These are phyloP conservation scores for Psophocarpus tetragonolobus DNA, from an alignment of 306 rosid genomes.

Conservation along the genomic window DNA sequence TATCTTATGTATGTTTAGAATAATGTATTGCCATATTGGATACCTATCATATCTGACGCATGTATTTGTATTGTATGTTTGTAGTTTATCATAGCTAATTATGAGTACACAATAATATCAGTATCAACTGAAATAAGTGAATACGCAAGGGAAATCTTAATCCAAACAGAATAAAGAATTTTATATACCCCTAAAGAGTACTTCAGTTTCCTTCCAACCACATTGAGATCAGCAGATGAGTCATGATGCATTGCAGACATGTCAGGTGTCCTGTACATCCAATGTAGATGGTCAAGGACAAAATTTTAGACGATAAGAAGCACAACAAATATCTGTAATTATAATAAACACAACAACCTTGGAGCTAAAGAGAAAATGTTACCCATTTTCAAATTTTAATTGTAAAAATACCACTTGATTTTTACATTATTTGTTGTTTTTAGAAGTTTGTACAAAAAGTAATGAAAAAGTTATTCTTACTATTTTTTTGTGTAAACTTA, in stretches of 20 bases:
- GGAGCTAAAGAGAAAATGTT: neutral
- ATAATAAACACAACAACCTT: neutral
- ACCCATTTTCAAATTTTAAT: neutral
- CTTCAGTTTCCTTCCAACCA: constrained; percentile 64
- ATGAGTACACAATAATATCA: neutral
- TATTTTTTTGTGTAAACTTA: neutral
- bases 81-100: neutral
- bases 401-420: neutral
- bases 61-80: too few relatives aligned
- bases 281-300: constrained; percentile 18
- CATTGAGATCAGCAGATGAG: constrained; percentile 72
- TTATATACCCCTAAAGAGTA: constrained; percentile 66
- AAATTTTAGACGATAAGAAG: neutral
- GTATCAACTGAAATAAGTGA: neutral
- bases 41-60: neutral
- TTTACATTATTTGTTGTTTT: neutral
- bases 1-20: neutral
- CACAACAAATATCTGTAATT: neutral
- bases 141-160: neutral
- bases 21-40: neutral
- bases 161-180: neutral
- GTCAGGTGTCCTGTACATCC: constrained; percentile 77
- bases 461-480: neutral
- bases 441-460: neutral
- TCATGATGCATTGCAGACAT: constrained; percentile 91